These are phyloP conservation scores for Trichoderma asperellum DNA, from an alignment of 2,329 filamentous ascomycete genomes.

Conservation along the genomic window DNA sequence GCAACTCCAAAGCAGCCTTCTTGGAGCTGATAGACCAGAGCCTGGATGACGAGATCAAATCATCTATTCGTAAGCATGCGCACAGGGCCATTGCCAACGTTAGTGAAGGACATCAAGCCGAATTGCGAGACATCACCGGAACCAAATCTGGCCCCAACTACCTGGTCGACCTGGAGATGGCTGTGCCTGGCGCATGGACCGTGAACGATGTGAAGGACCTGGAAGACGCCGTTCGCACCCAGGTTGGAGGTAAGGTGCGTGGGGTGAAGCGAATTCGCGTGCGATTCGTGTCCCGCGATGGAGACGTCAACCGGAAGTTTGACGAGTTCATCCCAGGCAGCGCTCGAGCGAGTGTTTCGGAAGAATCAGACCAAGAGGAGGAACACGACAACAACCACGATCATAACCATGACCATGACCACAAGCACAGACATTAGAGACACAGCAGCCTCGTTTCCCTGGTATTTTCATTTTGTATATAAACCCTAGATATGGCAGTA, in stretches of 20 bases:
- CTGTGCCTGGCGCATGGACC: conserved; percentile 76
- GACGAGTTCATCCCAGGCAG: conserved; percentile 79
- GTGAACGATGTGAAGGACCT: conserved; percentile 70
- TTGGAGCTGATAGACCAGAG: conserved; percentile 89
- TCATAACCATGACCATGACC: conserved; percentile 37
- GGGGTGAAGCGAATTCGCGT: conserved; percentile 84
- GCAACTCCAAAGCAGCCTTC: conserved; percentile 80
- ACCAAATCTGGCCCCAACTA: conserved; percentile 98
- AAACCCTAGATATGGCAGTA: conserved; percentile 14
- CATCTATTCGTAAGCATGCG: conserved; percentile 69
- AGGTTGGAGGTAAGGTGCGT: conserved; percentile 75
- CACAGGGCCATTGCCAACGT: conserved; percentile 61
- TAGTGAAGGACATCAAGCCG: conserved; percentile 60
- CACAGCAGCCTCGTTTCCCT: conserved; percentile 10
- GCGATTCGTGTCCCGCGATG: conserved; percentile 76
- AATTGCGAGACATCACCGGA: conserved; percentile 79
- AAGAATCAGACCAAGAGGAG: conserved; percentile 45
- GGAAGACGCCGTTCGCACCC: conserved; percentile 73
- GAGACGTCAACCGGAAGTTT: conserved; percentile 59
- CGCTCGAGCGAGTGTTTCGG: conserved; percentile 62
- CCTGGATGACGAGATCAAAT: conserved; percentile 82
- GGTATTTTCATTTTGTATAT: background rate
- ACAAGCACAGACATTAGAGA: conserved; percentile 40
- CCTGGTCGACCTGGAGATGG: conserved; percentile 85
- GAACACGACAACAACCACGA: conserved; percentile 39